Evolutionary conservation across 176 grass and related monocot genomes (phyloP), one percentile per base, ranked within the genome.

Genomic region (Pontederia crassipes): DNA sequence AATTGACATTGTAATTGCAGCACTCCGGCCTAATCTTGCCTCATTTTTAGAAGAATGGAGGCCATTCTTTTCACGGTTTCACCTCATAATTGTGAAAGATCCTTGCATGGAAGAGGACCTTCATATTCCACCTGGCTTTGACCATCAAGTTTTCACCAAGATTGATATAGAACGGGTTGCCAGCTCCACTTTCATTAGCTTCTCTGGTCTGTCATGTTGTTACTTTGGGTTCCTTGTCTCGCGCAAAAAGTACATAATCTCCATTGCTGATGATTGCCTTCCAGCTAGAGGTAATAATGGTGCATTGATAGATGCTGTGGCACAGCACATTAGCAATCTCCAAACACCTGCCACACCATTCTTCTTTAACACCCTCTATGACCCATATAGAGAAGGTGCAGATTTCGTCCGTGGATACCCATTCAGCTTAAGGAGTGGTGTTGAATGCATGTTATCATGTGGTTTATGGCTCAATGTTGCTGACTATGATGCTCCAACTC

Each of bases 401-500:
- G 93, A 98, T 62, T 98, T 98, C 62, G 93, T 98, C 63, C 93
- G 93, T 56, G 93, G 93, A 17, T 98, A 92, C 74, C 93, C 62
- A 51, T 98, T 98, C 58, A 98, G 93, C 68, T 60, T 92, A 81
- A 83, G 93, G 0, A 77, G 72, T 8, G 62, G 62, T 8, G 87
- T 85, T n/a, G 83, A 87, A 14, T 92, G 84, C 56, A 72, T 68
- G 59, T 75, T 98, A 61, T 98, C 93, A 1, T 88, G 87, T 74
- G 93, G 93, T 10, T 68, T 98, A 16, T 98, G 87, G 93, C 71
- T 98, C 61, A 86, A 98, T 61, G 72, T 88, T 8, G 87, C 81
- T 0, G 93, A 98, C 63, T 98, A 92, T 0, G 93, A 98, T 72
- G 84, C 87, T 54, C 81, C 86, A 64, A 98, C 93, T 46, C 93